phyloP scores from a whole-genome alignment of 2,329 filamentous ascomycete species.

The Pezicula radicicola region DNA sequence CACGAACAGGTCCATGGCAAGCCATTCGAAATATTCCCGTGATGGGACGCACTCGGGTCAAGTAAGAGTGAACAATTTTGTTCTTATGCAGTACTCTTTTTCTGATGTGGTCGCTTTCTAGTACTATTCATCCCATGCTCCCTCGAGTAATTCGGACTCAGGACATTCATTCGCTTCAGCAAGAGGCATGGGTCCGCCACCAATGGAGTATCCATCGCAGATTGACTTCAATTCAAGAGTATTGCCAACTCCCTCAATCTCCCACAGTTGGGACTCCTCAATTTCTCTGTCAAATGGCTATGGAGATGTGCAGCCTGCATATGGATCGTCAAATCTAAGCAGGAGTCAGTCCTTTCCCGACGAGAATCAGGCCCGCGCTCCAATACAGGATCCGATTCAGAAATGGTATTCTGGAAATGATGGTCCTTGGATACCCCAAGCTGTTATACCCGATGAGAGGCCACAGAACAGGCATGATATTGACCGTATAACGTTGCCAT shows the following conservation, averaged over 20 bases:
- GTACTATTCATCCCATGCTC: constrained; percentile 19
- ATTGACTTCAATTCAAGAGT: constrained; percentile 26
- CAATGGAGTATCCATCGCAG: constrained; percentile 22
- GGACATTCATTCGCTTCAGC: constrained; percentile 17
- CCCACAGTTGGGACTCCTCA: constrained; percentile 17
- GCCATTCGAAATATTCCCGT: constrained; percentile 18
- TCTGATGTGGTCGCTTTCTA: constrained; percentile 11
- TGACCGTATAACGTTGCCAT: constrained; percentile 13
- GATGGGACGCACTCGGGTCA: constrained; percentile 14
- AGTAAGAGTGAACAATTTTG: constrained; percentile 15
- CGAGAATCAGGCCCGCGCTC: constrained; percentile 15
- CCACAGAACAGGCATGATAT: constrained; percentile 13
- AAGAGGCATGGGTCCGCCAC: constrained; percentile 23
- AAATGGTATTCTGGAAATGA: constrained; percentile 37
- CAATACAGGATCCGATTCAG: constrained; percentile 22
- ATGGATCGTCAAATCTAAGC: constrained; percentile 15
- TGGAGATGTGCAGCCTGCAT: constrained; percentile 15
- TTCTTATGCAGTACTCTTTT: constrained; percentile 14
- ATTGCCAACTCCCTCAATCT: constrained; percentile 22
- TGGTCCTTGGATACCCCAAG: constrained; percentile 41
- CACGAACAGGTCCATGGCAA: constrained; percentile 16
- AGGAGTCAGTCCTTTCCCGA: constrained; percentile 15
- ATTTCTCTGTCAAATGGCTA: constrained; percentile 12
- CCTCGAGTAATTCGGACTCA: constrained; percentile 16
- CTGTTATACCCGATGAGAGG: constrained; percentile 21